Base-by-base conservation (phyloP, 2,329 filamentous ascomycete genomes). In the Sarocladiaceae sp. region DNA sequence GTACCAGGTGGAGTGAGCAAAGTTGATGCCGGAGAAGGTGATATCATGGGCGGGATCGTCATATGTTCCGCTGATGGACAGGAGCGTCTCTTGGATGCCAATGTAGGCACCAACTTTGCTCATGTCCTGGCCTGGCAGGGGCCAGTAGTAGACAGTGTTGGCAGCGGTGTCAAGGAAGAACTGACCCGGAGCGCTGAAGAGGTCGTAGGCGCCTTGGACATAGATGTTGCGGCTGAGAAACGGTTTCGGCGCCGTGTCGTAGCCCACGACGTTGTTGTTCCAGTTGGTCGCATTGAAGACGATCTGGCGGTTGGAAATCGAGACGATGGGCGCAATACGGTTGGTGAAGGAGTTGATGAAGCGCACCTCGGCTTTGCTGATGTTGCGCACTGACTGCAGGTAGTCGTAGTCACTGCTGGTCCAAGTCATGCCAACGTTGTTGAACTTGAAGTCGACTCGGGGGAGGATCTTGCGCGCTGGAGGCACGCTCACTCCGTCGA, bases 201-300 rank as follows among this genome's bases (percentile, higher is more conserved):
- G n/a, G 18, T 15, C 18, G 9, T 31, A 16, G 18, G 26, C 40
- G n/a, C 19, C 27, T 20, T 32, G 40, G 18, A 32, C 18, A 23
- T n/a, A 43, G 26, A 40, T 19, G 15, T 20, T 31, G 40, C 19
- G 19, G n/a, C 10, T 9, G 6, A n/a, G 24, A 26, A 10, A 6
- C 9, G 24, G 24, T 13, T 43, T 43, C 10, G 6, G 31, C 24
- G 32, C 20, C 13, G 40, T 43, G n/a, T 43, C 40, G 40, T 43
- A 43, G 3, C 40, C 40, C 12, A 43, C 32, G n/a, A 43, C 32
- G 40, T 43, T 43, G 18, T 43, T 43, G 23, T 31, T 13, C 39
- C 39, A 42, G 18, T 23, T 42, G 9, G 20, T 15, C 9, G n/a
- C 20, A 13, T n/a, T 26, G 20, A 42, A 26, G 39, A 42, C n/a